Conservation (phyloP, 305 asterid species). For the Fraxinus sp. region DNA sequence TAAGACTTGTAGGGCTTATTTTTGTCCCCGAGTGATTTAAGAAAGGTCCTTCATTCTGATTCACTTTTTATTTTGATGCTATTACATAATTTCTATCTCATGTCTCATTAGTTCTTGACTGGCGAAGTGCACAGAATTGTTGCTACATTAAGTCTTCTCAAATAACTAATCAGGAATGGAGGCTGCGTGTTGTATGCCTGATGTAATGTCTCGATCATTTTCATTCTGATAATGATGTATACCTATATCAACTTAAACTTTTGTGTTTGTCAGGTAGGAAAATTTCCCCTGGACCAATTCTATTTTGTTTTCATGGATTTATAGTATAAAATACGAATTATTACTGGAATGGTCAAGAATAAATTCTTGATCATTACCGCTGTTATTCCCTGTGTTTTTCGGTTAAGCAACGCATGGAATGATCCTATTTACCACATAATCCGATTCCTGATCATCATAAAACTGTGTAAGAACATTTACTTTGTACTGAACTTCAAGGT, state of each 20-base stretch:
- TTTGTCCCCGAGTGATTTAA: neutral
- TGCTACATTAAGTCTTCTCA: neutral
- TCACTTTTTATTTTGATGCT: neutral
- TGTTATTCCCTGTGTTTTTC: neutral
- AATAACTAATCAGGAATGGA: neutral
- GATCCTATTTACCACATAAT: neutral
- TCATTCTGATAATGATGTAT: neutral
- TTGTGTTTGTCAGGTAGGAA: neutral
- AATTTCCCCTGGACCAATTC: neutral
- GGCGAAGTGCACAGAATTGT: neutral
- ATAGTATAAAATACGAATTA: neutral
- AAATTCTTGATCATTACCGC: neutral
- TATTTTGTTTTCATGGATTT: neutral
- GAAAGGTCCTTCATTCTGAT: neutral
- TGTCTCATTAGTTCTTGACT: neutral
- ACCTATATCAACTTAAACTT: neutral
- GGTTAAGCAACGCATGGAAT: neutral
- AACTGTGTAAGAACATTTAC: neutral
- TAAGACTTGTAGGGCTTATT: neutral
- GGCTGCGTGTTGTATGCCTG: neutral
- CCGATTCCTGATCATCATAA: neutral
- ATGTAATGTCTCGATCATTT: neutral
- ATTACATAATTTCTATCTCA: neutral
- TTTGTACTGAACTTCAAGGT: neutral
- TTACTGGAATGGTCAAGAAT: neutral